Evolutionary conservation across 2,329 filamentous ascomycete species (phyloP), one percentile per base, ranked within the genome.

Genomic region (Epichloe baconii): DNA sequence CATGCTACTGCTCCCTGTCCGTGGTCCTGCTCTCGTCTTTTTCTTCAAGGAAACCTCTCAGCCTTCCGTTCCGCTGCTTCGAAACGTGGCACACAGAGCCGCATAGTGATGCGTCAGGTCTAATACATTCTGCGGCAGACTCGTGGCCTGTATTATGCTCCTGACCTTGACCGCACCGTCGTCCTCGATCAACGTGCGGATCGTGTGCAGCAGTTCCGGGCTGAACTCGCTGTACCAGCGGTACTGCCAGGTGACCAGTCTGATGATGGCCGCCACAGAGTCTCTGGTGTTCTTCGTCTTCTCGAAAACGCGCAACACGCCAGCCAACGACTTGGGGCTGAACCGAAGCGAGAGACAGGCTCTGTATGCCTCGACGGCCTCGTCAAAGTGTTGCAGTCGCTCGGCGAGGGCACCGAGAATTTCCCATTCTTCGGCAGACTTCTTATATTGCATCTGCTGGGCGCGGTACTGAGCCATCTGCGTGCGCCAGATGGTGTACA

Each of bases 181-280:
- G 58, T 96, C 90, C 69, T 97, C 93, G 64, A 98, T 98, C 58
- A 98, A 75, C 58, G 87, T 89, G 55, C 93, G 84, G 62, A 97
- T 87, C 3, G 87, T 85, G 67, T 83, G 88, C 50, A 98, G 78
- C 43, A 98, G 77, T 57, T 90, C 83, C 0, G 93, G 93, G 17
- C 90, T 96, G 71, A 98, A 98, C 78, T 98, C 93, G 52, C 90
- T 96, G 72, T 98, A 98, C 93, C 93, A 98, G 59, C 93, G 79
- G 70, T 96, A 98, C 71, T 98, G 93, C 93, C 93, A 98, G 12
- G 91, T 93, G 36, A 97, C 88, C 42, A 98, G 74, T 49, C 89
- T 77, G 57, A 98, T 96, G 53, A 96, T 75, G n/a, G 87, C 83
- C 31, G 83, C 85, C 6, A 97, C 78, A 52, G 84, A 88, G 54